Evolutionary conservation across 2,329 filamentous ascomycete species (phyloP).

Genomic region (Tolypocladium cylindrosporum): DNA sequence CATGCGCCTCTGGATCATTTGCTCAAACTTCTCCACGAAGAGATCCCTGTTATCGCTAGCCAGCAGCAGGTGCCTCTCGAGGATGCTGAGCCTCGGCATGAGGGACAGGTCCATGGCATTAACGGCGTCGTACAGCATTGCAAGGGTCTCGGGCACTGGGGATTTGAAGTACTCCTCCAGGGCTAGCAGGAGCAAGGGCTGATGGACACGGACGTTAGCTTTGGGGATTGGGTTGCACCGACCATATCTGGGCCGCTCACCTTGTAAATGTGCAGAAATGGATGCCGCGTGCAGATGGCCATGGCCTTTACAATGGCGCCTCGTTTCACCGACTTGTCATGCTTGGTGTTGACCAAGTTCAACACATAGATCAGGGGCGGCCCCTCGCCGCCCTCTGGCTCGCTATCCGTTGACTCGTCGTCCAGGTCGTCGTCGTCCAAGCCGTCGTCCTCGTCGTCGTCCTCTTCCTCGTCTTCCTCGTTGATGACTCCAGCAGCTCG

Average conservation of each 20-base stretch:
- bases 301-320: constrained; percentile 95
- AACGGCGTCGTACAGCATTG: constrained; percentile 81
- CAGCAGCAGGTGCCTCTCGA: constrained; percentile 80
- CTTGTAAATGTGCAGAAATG: constrained; percentile 98
- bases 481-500: constrained; percentile 36
- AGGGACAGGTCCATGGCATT: constrained; percentile 95
- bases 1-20: constrained; percentile 79
- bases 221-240: not conserved
- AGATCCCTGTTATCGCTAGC: constrained; percentile 90
- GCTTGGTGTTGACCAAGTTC: constrained; percentile 96
- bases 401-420: constrained; percentile 45
- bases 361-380: constrained; percentile 93
- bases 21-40: constrained; percentile 95
- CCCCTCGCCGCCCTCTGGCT: constrained; percentile 65
- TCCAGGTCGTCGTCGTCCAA: constrained; percentile 43
- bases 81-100: constrained; percentile 73
- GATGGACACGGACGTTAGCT: constrained; percentile 7
- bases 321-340: constrained; percentile 85
- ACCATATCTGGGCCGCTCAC: constrained; percentile 30
- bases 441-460: constrained; percentile 35
- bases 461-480: constrained; percentile 30
- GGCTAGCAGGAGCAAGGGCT: constrained; percentile 82
- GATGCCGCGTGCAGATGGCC: constrained; percentile 96
- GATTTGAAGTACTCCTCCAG: constrained; percentile 96
- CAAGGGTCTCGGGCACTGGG: constrained; percentile 77